Evolutionary conservation across 2,329 filamentous ascomycete genomes (phyloP), one percentile per base, ranked within the genome.

Genomic region (Onygenales sp.): DNA sequence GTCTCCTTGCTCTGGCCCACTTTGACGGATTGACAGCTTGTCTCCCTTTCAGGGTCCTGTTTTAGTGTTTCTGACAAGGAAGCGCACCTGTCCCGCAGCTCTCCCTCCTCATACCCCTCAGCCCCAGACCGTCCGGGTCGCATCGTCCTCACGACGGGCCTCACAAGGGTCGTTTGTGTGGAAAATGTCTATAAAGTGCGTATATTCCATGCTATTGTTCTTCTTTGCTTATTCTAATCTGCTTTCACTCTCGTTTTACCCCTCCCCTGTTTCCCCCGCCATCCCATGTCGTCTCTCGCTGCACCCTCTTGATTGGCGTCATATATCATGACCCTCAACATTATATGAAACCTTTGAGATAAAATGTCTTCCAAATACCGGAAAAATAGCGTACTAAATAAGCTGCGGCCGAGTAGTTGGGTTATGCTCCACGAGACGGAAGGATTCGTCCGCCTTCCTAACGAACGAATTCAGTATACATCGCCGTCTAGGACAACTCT

Each of bases 381-480:
- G 27, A 58, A 56, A 43, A 57, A 56, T 17, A 53, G 44, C 10
- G 51, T 58, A 43, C 58, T 61, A 57, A 59, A 51, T 32, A 59
- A 53, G 49, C 41, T 57, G 27, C 57, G 53, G 42, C 41, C 54
- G 55, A 53, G 57, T 68, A 88, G 85, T 69, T 96, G 92, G 92
- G 92, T 96, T 45, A 96, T 96, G 91, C 83, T 95, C 65, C 83
- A 86, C 65, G 81, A 86, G 65, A 67, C 69, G 48, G 74, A 79
- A 56, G 83, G 85, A 55, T 93, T 95, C 71, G 85, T 94, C 66
- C 88, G 86, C 64, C 81, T 96, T 46, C 87, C 88, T 44, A 84
- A 86, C 66, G 92, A 97, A 75, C 84, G 84, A 61, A 84, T 89
- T 57, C 79, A 94, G 55, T 88, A 87, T 71, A 86, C 83, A 60